Evolutionary conservation across 768 basidiomycete species (phyloP).

Genomic region (Pulveroboletus sp.): DNA sequence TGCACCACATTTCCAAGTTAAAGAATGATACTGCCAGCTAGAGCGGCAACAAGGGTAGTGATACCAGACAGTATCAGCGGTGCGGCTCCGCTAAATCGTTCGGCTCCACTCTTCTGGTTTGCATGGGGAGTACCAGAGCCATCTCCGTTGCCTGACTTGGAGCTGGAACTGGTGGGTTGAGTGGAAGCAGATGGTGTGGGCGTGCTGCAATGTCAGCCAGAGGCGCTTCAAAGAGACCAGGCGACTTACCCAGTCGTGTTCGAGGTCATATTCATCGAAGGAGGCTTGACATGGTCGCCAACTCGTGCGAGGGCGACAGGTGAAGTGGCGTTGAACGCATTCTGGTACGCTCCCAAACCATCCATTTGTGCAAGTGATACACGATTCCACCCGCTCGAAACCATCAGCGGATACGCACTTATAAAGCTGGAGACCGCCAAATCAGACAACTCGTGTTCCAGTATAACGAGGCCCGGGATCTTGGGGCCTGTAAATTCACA

Average conservation of each 20-base stretch:
- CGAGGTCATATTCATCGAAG: slow-evolving; percentile 10
- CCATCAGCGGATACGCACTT: slow-evolving; percentile 58
- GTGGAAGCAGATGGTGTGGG: neutral
- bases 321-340: slow-evolving; percentile 35
- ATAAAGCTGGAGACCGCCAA: slow-evolving; percentile 67
- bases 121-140: slow-evolving; percentile 24
- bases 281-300: slow-evolving; percentile 17
- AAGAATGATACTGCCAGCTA: slow-evolving; percentile 22
- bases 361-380: slow-evolving; percentile 50
- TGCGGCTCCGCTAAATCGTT: slow-evolving; percentile 17
- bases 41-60: slow-evolving; percentile 20
- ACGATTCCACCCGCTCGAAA: slow-evolving; percentile 68
- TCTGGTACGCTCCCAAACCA: slow-evolving; percentile 44
- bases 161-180: neutral
- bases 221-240: neutral
- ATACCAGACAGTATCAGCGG: slow-evolving; percentile 25
- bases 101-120: slow-evolving; percentile 34
- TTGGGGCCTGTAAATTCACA: slow-evolving; percentile 49
- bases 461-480: slow-evolving; percentile 71
- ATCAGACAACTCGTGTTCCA: slow-evolving; percentile 80
- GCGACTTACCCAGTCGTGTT: slow-evolving; percentile 6
- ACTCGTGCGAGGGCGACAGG: slow-evolving; percentile 25
- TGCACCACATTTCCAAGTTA: slow-evolving; percentile 5
- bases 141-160: slow-evolving; percentile 7
- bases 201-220: slow-evolving; percentile 6